A percentile compares a stretch with the other conserved stretches of the same genome.
phyloP scores from a whole-genome alignment of 73 alveolate genomes.

The Uronychia binucleata region DNA sequence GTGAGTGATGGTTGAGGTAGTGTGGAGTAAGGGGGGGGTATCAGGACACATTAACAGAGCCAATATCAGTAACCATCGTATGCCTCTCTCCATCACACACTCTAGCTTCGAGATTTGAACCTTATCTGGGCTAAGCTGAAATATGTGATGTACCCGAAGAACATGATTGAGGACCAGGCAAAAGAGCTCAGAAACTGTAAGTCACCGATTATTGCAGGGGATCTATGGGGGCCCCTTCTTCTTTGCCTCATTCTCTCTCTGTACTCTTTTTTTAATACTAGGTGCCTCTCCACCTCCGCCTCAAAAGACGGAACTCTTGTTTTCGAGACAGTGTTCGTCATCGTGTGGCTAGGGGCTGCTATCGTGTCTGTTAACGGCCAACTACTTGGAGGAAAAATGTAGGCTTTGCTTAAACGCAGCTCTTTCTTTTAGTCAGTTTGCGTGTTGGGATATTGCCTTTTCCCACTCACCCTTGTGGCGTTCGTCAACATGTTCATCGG shows the following conservation, averaged over 20 bases:
- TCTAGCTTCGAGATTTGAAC: conserved; percentile 86
- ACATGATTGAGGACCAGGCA: conserved; percentile 69
- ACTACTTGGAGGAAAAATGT: conserved; percentile 90
- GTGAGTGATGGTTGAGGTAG: too few species aligned
- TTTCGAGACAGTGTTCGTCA: conserved; percentile 86
- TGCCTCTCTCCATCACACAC: conserved; percentile 29
- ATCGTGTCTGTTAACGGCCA: conserved; percentile 92
- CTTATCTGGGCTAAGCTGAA: conserved; percentile 92
- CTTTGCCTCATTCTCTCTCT: conserved; percentile 78
- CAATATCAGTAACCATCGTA: conserved; percentile 89
- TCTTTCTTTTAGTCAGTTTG: conserved; percentile 93
- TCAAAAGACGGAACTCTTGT: conserved; percentile 81
- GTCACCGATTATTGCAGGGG: conserved; percentile 75
- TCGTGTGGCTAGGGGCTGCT: conserved; percentile 97
- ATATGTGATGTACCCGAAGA: conserved; percentile 86
- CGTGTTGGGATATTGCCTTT: conserved; percentile 96
- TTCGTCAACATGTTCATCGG: conserved; percentile 58
- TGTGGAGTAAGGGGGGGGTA: too few species aligned
- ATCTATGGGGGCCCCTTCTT: conserved; percentile 99
- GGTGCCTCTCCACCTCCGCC: conserved; percentile 37
- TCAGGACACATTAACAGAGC: conserved; percentile 91
- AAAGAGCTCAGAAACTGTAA: conserved; percentile 90
- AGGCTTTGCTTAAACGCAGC: conserved; percentile 3
- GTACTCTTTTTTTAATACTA: conserved; percentile 18
- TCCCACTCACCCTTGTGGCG: conserved; percentile 97